phyloP scores from a whole-genome alignment of 208 protist species.

The Leptomonas pyrrhocoris region DNA sequence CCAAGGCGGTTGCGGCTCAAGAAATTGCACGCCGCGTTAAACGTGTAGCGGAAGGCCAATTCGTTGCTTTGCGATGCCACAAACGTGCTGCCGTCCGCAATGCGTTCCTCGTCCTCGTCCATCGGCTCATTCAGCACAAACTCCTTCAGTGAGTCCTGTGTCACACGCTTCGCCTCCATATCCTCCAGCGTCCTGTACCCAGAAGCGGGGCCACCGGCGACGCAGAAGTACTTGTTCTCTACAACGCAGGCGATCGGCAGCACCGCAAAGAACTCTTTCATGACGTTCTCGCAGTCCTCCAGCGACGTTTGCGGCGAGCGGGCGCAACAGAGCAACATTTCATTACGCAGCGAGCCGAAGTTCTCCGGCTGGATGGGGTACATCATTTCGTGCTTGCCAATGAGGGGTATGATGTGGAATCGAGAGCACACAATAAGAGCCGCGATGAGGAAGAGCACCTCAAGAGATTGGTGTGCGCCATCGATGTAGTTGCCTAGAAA shows the following conservation, averaged over 20 bases:
- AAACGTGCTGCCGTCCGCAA: slow-evolving; percentile 59
- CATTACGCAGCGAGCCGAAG: slow-evolving; percentile 75
- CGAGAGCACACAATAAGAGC: slow-evolving; percentile 59
- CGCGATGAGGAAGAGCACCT: slow-evolving; percentile 72
- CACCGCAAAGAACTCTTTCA: slow-evolving; percentile 65
- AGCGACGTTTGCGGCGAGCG: slow-evolving; percentile 40
- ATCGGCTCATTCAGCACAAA: slow-evolving; percentile 83
- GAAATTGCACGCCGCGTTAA: slow-evolving; percentile 86
- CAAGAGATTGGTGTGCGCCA: slow-evolving; percentile 73
- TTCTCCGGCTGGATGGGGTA: slow-evolving; percentile 70
- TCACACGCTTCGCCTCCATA: slow-evolving; percentile 33
- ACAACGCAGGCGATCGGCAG: slow-evolving; percentile 75
- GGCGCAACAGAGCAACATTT: slow-evolving; percentile 49
- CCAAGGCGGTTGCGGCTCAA: slow-evolving; percentile 65
- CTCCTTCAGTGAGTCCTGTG: slow-evolving; percentile 45
- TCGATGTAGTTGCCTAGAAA: slow-evolving; percentile 90
- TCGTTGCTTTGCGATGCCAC: slow-evolving; percentile 51
- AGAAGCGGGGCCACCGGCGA: slow-evolving; percentile 61
- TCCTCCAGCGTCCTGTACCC: slow-evolving; percentile 48
- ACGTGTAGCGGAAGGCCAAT: slow-evolving; percentile 67
- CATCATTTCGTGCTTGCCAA: slow-evolving; percentile 81
- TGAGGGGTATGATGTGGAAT: slow-evolving; percentile 54
- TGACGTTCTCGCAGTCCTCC: slow-evolving; percentile 43
- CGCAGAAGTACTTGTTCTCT: slow-evolving; percentile 73
- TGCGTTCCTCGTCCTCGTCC: slow-evolving; percentile 83